phyloP scores from a whole-genome alignment of 1,284 basidiomycete genomes.

The Malassezia restricta region DNA sequence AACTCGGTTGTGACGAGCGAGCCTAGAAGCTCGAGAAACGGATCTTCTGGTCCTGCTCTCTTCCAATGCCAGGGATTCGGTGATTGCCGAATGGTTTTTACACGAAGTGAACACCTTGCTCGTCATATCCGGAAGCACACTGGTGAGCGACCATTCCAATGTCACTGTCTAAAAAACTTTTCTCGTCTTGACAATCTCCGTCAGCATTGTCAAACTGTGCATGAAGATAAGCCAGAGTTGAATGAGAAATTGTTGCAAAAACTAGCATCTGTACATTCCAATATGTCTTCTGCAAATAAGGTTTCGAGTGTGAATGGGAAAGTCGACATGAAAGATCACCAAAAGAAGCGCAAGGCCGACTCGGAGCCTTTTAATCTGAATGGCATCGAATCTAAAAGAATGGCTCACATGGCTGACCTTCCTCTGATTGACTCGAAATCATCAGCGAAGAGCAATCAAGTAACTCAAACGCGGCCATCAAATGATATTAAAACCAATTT shows the following conservation, averaged over 20 bases:
- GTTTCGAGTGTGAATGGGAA: too few species aligned
- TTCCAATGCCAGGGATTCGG: constrained; percentile 90
- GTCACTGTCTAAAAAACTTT: constrained; percentile 89
- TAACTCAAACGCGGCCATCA: too few species aligned
- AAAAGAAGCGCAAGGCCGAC: not conserved
- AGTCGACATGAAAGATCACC: constrained; percentile 18
- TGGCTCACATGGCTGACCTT: not conserved
- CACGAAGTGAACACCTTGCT: constrained; percentile 82
- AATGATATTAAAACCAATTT: too few species aligned
- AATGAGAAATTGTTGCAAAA: constrained; percentile 87
- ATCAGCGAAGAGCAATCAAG: too few species aligned
- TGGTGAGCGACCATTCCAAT: constrained; percentile 79
- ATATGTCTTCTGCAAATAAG: constrained; percentile 51
- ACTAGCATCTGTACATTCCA: constrained; percentile 70
- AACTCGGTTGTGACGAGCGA: too few species aligned
- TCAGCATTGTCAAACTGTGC: constrained; percentile 89
- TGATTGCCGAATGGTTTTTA: constrained; percentile 91
- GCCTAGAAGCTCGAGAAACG: not conserved
- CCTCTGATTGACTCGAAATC: too few species aligned
- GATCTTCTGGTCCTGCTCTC: constrained; percentile 37
- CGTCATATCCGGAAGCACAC: constrained; percentile 94
- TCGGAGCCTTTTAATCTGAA: not conserved
- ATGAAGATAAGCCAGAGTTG: constrained; percentile 68
- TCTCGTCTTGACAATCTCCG: constrained; percentile 90
- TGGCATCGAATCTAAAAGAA: not conserved